These are phyloP conservation scores for Ustanciosporium gigantosporum DNA, from an alignment of 1,284 basidiomycete species.

Conservation along the genomic window DNA sequence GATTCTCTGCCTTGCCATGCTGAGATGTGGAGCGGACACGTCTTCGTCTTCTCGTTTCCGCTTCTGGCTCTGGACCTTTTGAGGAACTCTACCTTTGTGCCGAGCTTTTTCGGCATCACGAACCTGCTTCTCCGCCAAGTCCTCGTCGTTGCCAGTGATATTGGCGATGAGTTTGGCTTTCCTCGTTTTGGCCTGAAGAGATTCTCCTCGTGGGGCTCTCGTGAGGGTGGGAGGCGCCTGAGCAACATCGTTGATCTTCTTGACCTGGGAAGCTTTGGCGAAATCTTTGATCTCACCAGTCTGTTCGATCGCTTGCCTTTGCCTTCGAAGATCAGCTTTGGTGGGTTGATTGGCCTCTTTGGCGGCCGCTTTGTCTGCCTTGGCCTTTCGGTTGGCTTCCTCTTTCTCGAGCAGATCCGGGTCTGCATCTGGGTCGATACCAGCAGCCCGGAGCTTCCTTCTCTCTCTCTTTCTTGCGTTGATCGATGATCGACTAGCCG, in stretches of 20 bases:
- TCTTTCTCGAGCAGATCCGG: slow-evolving; percentile 14
- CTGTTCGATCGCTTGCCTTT: slow-evolving; percentile 33
- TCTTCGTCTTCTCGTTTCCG: slow-evolving; percentile 7
- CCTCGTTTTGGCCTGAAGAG: slow-evolving; percentile 32
- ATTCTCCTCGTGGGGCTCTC: slow-evolving; percentile 43
- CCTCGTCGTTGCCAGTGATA: slow-evolving; percentile 39
- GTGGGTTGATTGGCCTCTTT: slow-evolving; percentile 32
- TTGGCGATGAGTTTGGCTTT: slow-evolving; percentile 42
- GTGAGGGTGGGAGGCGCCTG: slow-evolving; percentile 51
- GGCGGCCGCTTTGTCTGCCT: slow-evolving; percentile 39
- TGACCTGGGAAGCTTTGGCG: slow-evolving; percentile 38
- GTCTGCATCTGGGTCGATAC: slow-evolving; percentile 33
- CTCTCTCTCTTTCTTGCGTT: slow-evolving; percentile 46
- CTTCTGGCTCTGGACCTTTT: slow-evolving; percentile 16
- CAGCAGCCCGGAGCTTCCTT: slow-evolving; percentile 24
- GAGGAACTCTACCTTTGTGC: slow-evolving; percentile 28
- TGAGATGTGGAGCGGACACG: slow-evolving; percentile 15
- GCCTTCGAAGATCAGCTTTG: slow-evolving; percentile 33
- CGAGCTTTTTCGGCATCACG: slow-evolving; percentile 30
- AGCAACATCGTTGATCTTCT: slow-evolving; percentile 51
- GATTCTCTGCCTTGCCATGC: slow-evolving; percentile 47
- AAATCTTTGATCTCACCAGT: slow-evolving; percentile 43
- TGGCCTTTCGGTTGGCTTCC: slow-evolving; percentile 26
- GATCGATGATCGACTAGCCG: slow-evolving; percentile 32
- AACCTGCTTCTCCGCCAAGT: slow-evolving; percentile 29